Conservation (phyloP, 2,329 filamentous ascomycete genomes). For the Acephala macrosclerotiorum region DNA sequence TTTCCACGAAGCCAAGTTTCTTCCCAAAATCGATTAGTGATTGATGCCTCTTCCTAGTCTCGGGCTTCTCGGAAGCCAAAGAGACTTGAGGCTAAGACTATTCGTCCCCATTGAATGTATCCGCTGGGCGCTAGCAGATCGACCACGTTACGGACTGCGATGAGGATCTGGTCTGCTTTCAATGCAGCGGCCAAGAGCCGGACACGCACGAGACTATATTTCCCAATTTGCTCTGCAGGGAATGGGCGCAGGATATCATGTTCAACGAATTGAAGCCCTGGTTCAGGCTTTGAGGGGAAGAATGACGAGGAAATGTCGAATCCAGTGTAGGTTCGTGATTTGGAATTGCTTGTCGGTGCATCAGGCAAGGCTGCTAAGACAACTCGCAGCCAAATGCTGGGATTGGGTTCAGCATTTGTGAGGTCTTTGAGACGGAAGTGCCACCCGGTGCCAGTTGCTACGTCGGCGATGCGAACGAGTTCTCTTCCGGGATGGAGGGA, state of each 20-base stretch:
- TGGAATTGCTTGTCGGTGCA: too few relatives aligned
- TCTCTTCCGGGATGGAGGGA: neutral
- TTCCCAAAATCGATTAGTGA: neutral
- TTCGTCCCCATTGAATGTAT: conserved; percentile 19
- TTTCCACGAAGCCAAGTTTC: neutral
- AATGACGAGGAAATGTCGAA: conserved; percentile 13
- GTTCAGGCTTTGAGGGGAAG: neutral
- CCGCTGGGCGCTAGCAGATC: conserved; percentile 12
- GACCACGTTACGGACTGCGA: conserved; percentile 12
- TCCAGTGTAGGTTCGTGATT: neutral
- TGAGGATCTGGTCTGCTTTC: conserved; percentile 10
- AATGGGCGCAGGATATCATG: conserved; percentile 10
- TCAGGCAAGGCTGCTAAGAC: too few relatives aligned
- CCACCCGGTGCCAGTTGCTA: neutral
- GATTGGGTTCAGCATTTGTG: too few relatives aligned
- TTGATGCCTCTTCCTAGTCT: neutral
- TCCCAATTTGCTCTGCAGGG: conserved; percentile 11
- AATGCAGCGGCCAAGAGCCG: conserved; percentile 4
- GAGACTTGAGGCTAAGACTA: neutral
- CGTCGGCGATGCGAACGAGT: neutral
- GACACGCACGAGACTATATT: conserved; percentile 5
- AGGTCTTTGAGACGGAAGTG: too few relatives aligned
- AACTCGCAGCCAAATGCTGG: neutral
- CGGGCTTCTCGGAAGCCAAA: neutral
- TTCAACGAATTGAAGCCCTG: neutral